phyloP scores from a whole-genome alignment of 108 stramenopile genomes.

The Discostella stelligeroides region DNA sequence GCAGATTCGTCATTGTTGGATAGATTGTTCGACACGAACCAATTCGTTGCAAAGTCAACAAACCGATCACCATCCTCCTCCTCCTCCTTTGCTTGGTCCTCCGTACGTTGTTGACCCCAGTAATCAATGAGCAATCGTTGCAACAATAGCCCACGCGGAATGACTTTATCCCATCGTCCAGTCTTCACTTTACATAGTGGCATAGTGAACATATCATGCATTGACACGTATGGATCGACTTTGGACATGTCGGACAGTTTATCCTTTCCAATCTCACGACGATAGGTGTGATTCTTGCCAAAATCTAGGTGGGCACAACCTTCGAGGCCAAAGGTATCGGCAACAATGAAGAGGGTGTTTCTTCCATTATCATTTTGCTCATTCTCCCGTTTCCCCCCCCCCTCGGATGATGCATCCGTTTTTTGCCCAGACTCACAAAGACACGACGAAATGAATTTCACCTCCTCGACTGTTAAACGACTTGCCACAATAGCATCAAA shows the following conservation, averaged over 20 bases:
- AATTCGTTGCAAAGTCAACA: conserved; percentile 35
- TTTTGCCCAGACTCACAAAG: conserved; percentile 15
- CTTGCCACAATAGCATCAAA: conserved; percentile 89
- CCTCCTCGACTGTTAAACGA: conserved; percentile 58
- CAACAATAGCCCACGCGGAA: conserved; percentile 65
- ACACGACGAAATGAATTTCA: conserved; percentile 55
- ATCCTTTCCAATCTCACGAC: conserved; percentile 82
- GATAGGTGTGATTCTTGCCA: conserved; percentile 64
- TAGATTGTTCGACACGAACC: conserved; percentile 39
- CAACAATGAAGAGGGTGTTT: conserved; percentile 63
- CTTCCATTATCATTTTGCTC: conserved; percentile 21
- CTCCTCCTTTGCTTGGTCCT: conserved; percentile 3
- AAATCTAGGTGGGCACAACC: conserved; percentile 82
- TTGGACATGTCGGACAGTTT: conserved; percentile 64
- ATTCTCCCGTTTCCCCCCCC: neutral
- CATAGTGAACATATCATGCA: conserved; percentile 59
- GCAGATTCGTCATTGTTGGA: conserved; percentile 7
- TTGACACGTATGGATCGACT: conserved; percentile 54
- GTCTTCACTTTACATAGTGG: conserved; percentile 51
- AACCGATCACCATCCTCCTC: conserved; percentile 26
- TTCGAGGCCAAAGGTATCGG: conserved; percentile 84
- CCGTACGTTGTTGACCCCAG: conserved; percentile 33
- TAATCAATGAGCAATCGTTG: conserved; percentile 79
- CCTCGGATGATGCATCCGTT: neutral
- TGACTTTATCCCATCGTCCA: conserved; percentile 76